Base-by-base conservation (phyloP, 192 early-diverging fungal genomes). In the Piromyces sp. region DNA sequence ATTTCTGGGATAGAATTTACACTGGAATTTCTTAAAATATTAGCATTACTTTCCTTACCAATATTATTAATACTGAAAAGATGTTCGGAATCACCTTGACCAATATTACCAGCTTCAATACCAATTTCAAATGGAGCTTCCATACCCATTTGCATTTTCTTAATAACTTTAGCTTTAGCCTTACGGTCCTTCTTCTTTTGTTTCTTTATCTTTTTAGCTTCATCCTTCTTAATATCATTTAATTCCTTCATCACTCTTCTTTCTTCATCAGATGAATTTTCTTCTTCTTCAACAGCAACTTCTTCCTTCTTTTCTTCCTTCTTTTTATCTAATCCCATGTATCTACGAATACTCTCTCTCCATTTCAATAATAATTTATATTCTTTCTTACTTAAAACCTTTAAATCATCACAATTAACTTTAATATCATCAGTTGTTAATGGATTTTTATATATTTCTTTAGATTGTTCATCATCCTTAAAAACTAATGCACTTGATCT, bases 371-470 rank as follows among this genome's bases (percentile, higher is more conserved):
- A 85, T 30, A 83, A 85, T 86, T 95, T 95, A 84, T 98, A 99
- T 83, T 99, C 97, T 85, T 92, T 93, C 83, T 95, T 97, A 30
- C 96, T 95, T 28, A 99, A 87, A 16, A 97, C 93, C 82, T 94
- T 93, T 85, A 99, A 90, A 89, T 99, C 97, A 81, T 89, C 87
- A 85, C 94, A 95, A 38, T 92, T 91, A 5, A 88, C 86, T 84
- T 92, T 88, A 81, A 99, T 93, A 81, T 96, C 94, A 80, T 94
- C 91, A 6, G 92, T 94, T 6, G 96, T 96, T 78, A 91, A 88
- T 17, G 90, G 85, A 79, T 92, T 87, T 80, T 90, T 83, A 22
- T 86, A 42, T 81, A 93, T 81, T 58, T 87, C 84, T 30, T 85
- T 86, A 30, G 92, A 87, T 79, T 86, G 83, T 80, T 95, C 93